Conservation (phyloP, 1,284 basidiomycete genomes). For the Apiotrichum laibachii region DNA sequence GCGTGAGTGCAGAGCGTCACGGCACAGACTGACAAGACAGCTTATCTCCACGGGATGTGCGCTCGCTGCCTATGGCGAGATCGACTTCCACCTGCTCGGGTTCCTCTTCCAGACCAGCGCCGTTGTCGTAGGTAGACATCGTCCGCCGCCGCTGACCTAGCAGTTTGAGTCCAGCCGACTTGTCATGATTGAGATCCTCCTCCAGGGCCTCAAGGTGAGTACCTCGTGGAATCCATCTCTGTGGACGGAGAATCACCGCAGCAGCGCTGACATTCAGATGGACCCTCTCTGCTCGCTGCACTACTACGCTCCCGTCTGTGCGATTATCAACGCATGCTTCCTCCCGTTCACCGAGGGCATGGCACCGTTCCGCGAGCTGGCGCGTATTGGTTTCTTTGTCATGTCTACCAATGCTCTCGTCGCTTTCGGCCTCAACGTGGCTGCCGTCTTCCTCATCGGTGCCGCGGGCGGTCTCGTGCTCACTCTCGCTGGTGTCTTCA, state of each 20-base stretch:
- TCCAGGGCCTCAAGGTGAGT: slow-evolving; percentile 47
- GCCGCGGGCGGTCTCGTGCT: slow-evolving; percentile 82
- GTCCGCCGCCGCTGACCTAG: neutral
- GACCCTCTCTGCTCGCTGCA: slow-evolving; percentile 92
- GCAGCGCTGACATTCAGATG: slow-evolving; percentile 61
- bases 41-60: slow-evolving; percentile 90
- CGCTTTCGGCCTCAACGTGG: slow-evolving; percentile 84
- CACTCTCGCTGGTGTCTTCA: slow-evolving; percentile 92
- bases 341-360: slow-evolving; percentile 87
- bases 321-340: slow-evolving; percentile 77
- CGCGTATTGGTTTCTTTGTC: slow-evolving; percentile 69
- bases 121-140: slow-evolving; percentile 54
- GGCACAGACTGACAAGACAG: slow-evolving; percentile 49
- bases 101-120: slow-evolving; percentile 79
- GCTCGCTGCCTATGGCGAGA: slow-evolving; percentile 72
- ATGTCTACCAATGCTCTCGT: slow-evolving; percentile 79
- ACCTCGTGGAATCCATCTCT: neutral
- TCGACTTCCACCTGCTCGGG: slow-evolving; percentile 77
- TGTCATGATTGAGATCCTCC: slow-evolving; percentile 77
- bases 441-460: slow-evolving; percentile 91
- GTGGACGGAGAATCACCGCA: neutral
- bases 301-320: slow-evolving; percentile 88
- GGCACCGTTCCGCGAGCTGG: slow-evolving; percentile 74
- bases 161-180: slow-evolving; percentile 60
- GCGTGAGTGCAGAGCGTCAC: slow-evolving; percentile 52